These are phyloP conservation scores for Pyrus bretschneideri DNA, from an alignment of 306 rosid genomes.

Conservation along the genomic window DNA sequence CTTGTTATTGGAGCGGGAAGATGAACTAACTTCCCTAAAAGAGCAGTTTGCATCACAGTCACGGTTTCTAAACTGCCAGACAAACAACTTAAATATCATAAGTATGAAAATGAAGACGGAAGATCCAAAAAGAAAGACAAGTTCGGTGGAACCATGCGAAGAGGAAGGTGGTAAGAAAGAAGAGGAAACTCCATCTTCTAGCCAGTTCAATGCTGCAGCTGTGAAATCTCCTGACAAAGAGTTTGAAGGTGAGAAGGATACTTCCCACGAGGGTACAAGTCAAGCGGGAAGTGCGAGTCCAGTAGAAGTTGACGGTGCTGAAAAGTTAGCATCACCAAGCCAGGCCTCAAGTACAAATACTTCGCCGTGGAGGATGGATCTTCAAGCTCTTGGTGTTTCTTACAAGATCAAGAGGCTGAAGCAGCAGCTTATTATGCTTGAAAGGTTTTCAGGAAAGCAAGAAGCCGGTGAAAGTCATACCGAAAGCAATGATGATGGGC, in stretches of 20 bases:
- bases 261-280: conserved; percentile 10
- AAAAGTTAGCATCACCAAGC: conserved; percentile 14
- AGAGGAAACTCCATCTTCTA: conserved; percentile 4
- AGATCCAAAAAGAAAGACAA: conserved; percentile 41
- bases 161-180: conserved; percentile 21
- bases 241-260: conserved; percentile 26
- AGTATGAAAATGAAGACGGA: conserved; percentile 42
- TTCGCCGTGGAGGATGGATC: conserved; percentile 75
- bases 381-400: conserved; percentile 84
- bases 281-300: conserved; percentile 24
- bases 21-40: conserved; percentile 50
- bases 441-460: conserved; percentile 71
- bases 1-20: conserved; percentile 52
- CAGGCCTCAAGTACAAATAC: conserved; percentile 17
- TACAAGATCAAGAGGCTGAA: conserved; percentile 92
- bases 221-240: conserved; percentile 28
- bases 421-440: conserved; percentile 78
- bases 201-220: neutral
- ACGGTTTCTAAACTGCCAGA: conserved; percentile 27
- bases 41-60: conserved; percentile 53
- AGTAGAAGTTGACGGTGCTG: conserved; percentile 10
- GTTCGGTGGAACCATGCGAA: conserved; percentile 18
- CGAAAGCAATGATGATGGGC: conserved; percentile 37
- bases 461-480: conserved; percentile 28
- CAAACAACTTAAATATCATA: conserved; percentile 31